phyloP scores from a whole-genome alignment of 148 eudicot species.

The Fagopyrum homotropicum region DNA sequence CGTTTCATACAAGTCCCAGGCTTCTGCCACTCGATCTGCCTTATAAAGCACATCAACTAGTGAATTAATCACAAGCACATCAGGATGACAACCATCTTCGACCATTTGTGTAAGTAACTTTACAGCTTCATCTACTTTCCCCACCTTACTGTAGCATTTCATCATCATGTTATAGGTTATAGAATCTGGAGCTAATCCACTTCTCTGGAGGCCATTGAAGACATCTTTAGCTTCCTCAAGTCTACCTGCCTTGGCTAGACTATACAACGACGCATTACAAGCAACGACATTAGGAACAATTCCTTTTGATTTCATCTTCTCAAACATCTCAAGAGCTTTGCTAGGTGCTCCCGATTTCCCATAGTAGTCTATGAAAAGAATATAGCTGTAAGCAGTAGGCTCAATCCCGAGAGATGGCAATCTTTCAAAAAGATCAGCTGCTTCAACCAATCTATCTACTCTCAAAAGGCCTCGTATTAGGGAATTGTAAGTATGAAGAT shows the following conservation, averaged over 20 bases:
- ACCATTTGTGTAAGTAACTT: constrained; percentile 58
- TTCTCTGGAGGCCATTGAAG: constrained; percentile 50
- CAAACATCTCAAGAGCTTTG: constrained; percentile 68
- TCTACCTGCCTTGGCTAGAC: constrained; percentile 73
- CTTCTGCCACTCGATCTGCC: constrained; percentile 67
- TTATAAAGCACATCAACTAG: constrained; percentile 82
- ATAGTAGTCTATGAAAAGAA: constrained; percentile 80
- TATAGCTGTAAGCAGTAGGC: constrained; percentile 63
- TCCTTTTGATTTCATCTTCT: constrained; percentile 70
- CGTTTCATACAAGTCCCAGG: constrained; percentile 69
- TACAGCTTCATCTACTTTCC: constrained; percentile 73
- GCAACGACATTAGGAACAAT: constrained; percentile 73
- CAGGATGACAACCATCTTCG: constrained; percentile 60
- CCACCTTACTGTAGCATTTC: constrained; percentile 78
- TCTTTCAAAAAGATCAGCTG: constrained; percentile 45
- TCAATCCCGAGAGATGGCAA: constrained; percentile 48
- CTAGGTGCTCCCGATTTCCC: constrained; percentile 70
- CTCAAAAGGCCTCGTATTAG: constrained; percentile 72
- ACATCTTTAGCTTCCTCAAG: constrained; percentile 66
- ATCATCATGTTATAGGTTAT: constrained; percentile 94
- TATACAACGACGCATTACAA: constrained; percentile 75
- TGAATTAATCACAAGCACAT: constrained; percentile 74
- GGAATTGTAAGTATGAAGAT: constrained; percentile 85
- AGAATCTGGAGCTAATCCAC: constrained; percentile 80
- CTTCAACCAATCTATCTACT: constrained; percentile 56